Evolutionary conservation across 2,329 filamentous ascomycete species (phyloP), one percentile per base, ranked within the genome.

Genomic region (Fusarium buharicum): DNA sequence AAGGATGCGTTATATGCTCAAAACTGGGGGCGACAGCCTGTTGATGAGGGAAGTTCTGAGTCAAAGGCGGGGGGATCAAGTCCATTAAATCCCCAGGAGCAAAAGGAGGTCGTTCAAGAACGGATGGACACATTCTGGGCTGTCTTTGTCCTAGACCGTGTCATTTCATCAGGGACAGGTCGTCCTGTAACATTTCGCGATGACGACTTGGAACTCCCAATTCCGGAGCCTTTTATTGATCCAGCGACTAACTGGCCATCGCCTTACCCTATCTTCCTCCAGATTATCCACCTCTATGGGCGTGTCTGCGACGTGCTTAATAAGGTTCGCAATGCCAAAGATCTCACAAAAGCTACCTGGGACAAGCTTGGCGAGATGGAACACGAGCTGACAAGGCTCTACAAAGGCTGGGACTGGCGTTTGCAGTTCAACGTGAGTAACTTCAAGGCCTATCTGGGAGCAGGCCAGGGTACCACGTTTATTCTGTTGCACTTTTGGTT

Each of bases 401-500:
- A 96, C 71, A 91, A 94, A 73, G 86, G 84, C 47, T 84, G 94
- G 67, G 91, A 93, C 36, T 81, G 84, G 3, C 86, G 85, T 41
- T 81, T 96, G 9, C 90, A 93, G 72, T 96, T 96, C 76, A 93
- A 93, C 72, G 91, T 90, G 9, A 81, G 87, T 69, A 96, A 96
- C 75, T 96, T 96, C 73, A 91, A 93, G 74, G 86, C 90, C 31
- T 95, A 96, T 71, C 87, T 93, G 38, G 90, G 90, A 70, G 83
- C 86, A 40, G 90, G 91, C 10, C 90, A 96, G 72, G 91, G 92
- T 13, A 93, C 91, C 0, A 95, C 91, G 37, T 96, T 96, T 62
- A 90, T 96, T 44, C 79, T 96, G 10, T 79, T 96, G 20, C 92
- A 96, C 73, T 91, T 93, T 72, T 96, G 92, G 92, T 94, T 94